Evolutionary conservation across 208 protist species (phyloP), one percentile per base, ranked within the genome.

Genomic region (Crithidia thermophila): DNA sequence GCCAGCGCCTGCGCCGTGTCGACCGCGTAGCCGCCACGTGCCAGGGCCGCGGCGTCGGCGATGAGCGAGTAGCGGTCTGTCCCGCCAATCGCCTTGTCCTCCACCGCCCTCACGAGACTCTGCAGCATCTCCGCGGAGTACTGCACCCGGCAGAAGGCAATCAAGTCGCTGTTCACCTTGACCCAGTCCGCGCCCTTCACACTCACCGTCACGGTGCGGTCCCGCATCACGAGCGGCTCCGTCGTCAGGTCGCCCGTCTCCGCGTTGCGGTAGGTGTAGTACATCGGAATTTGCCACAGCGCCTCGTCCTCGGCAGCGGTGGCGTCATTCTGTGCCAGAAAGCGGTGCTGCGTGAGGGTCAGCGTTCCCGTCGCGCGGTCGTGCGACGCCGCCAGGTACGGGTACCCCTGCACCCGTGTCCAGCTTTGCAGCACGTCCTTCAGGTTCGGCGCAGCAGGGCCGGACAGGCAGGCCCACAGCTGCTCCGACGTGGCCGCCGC

Each of bases 391-490:
- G 37, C 58, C 39, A 95, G 57, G 61, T 79, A 90, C 16, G 90
- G 90, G 64, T 88, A 95, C 23, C 90, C 90, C 65, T 93, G 87
- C 61, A 77, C 58, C 33, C 66, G 68, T 2, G 85, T 93, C 86
- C 90, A 95, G 57, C 66, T 60, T 27, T 85, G 77, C 62, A 95
- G 67, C 25, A 94, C 84, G 13, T 63, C 49, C 25, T 68, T 72
- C 27, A 97, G 59, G 53, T 86, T 69, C 34, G 79, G 77, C n/a
- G 81, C 81, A 13, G 83, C 75, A 0, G 83, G 82, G 45, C 90
- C 53, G 16, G 78, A 83, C 25, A 97, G 77, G 59, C 82, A 77
- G 43, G 89, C 76, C 93, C 93, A 97, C 33, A 98, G 88, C 78
- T 97, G 86, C 43, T 75, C 45, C 21, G 93, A 95, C 52, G 46